Evolutionary conservation across 371 early-diverging fungal species (phyloP), one percentile per base, ranked within the genome.

Genomic region (Mortierella sp.): DNA sequence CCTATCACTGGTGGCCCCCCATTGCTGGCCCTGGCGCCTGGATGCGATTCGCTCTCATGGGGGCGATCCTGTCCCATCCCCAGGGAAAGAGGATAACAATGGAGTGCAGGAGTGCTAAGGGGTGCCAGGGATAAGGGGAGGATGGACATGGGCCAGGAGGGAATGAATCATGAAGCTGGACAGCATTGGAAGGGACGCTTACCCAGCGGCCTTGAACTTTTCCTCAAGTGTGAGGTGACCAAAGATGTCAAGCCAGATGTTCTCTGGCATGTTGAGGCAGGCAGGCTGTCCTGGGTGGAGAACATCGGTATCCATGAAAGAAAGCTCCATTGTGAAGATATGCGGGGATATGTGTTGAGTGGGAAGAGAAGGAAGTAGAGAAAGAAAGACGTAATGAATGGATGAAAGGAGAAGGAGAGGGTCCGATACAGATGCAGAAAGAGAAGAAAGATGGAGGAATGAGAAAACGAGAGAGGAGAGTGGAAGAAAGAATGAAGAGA

Each of bases 231-330:
- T 19, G 25, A 60, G 60, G 23, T 45, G 46, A n/a, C 23, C n/a
- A 18, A 60, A 60, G 60, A 60, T 45, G 16, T 60, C 60, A 16
- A 60, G 60, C 60, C 60, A 60, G 44, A 60, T 46, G 60, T 60
- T 60, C 37, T 60, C 60, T 7, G 60, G 60, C 44, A 60, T 55
- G 23, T 5, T 51, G 51, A 51, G 51, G 51, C 9, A 51, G 18
- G n/a, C n/a, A n/a, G n/a, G n/a, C n/a, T n/a, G n/a, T n/a, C n/a
- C n/a, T n/a, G n/a, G n/a, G n/a, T 46, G 46, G 46, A 46, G 16
- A 11, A 16, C 9, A 46, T 9, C 9, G 9, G 46, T 46, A 46
- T 9, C 46, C 9, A 46, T 11, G 9, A 46, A 11, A 46, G 16
- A 46, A 16, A 46, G 16, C 16, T 9, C 16, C 9, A 16, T 11